Conservation (phyloP, 345 rosid genomes). For the Litchi chinensis region DNA sequence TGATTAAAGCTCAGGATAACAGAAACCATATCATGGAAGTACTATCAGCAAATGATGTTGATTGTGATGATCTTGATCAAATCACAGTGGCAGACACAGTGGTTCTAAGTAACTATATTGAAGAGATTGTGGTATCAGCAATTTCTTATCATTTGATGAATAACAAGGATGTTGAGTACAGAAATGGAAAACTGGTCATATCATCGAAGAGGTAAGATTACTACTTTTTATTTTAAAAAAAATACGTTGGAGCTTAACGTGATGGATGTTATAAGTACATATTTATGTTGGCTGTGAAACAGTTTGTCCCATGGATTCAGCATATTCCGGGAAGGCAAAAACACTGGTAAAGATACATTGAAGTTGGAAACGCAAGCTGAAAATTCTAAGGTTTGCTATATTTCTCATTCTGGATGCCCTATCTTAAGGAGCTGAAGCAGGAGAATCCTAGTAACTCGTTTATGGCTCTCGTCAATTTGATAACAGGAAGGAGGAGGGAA, state of each 20-base stretch:
- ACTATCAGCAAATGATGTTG: constrained; percentile 82
- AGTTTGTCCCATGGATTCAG: constrained; percentile 91
- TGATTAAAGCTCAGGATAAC: constrained; percentile 87
- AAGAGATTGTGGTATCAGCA: constrained; percentile 92
- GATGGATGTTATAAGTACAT: not conserved
- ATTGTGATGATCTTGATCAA: constrained; percentile 82
- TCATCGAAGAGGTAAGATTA: constrained; percentile 70
- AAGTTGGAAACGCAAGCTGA: constrained; percentile 59
- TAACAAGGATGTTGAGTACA: constrained; percentile 68
- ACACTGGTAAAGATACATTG: constrained; percentile 41
- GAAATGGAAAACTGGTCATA: constrained; percentile 85
- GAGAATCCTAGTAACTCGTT: not conserved
- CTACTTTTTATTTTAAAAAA: not conserved
- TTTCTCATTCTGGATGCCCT: not conserved
- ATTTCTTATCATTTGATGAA: constrained; percentile 89
- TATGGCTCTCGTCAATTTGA: constrained; percentile 2
- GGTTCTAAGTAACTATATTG: constrained; percentile 76
- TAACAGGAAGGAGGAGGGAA: constrained; percentile 45
- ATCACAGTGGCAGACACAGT: constrained; percentile 67
- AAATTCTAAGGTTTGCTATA: constrained; percentile 38
- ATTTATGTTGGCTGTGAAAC: constrained; percentile 22
- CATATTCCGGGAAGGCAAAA: constrained; percentile 73
- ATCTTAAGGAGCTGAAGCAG: not conserved
- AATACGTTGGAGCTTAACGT: not conserved
- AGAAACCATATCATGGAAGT: constrained; percentile 90